Evolutionary conservation across 331 rosid genomes (phyloP).

Genomic region (Saraca asoca): DNA sequence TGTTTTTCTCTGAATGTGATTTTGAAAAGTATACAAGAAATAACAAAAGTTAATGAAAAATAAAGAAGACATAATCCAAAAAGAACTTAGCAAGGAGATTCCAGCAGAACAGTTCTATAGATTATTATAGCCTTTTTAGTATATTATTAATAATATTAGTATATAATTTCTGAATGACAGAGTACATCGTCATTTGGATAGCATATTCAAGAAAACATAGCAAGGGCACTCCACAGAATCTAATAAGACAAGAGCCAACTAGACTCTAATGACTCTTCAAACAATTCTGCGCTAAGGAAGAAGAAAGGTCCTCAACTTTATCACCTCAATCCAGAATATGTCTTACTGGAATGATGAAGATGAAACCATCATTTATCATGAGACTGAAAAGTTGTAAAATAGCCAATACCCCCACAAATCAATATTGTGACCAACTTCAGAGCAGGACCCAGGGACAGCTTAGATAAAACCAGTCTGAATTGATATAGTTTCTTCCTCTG

Average conservation of each 20-base stretch:
- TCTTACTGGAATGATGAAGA: neutral
- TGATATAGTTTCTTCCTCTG: conserved; percentile 8
- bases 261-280: conserved; percentile 6
- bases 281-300: conserved; percentile 18
- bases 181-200: neutral
- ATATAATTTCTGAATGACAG: neutral
- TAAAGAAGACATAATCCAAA: conserved; percentile 6
- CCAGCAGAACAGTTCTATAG: neutral
- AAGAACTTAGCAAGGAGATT: neutral
- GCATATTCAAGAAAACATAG: neutral
- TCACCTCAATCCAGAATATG: neutral
- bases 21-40: conserved; percentile 34
- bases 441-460: conserved; percentile 1
- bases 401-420: neutral
- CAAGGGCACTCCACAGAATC: conserved; percentile 15
- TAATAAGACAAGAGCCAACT: conserved; percentile 14
- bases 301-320: conserved; percentile 4
- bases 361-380: conserved; percentile 16
- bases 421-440: neutral
- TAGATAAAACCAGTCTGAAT: neutral
- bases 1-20: conserved; percentile 77
- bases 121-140: neutral
- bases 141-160: too few relatives aligned
- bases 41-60: conserved; percentile 10
- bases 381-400: conserved; percentile 21